Percentiles rank a stretch among this genome's conserved stretches.
Conservation (phyloP, 2,329 filamentous ascomycete genomes). For the Fonsecaea erecta region DNA sequence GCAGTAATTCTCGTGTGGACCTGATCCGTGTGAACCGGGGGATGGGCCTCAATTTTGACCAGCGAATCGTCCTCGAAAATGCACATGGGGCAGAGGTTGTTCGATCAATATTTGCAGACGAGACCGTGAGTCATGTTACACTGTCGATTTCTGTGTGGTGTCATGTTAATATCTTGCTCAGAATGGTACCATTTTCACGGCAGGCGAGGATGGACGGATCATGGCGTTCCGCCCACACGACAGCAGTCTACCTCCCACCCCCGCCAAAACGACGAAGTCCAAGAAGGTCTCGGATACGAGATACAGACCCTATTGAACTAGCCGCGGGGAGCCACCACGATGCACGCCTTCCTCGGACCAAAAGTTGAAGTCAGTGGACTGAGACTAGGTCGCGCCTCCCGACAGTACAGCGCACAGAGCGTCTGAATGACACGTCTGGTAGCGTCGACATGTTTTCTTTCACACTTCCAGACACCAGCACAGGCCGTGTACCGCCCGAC, state of each 20-base stretch:
- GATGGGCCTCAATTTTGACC: constrained; percentile 48
- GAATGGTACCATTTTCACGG: constrained; percentile 50
- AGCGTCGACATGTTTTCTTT: background rate
- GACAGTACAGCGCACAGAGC: background rate
- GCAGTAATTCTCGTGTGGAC: constrained; percentile 43
- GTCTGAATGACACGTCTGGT: background rate
- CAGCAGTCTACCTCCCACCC: background rate
- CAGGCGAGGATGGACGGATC: constrained; percentile 49
- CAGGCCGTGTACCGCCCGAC: background rate
- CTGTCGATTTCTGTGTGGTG: background rate
- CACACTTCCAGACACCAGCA: background rate
- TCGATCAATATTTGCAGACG: constrained; percentile 52
- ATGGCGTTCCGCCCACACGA: constrained; percentile 27
- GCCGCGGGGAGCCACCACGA: background rate
- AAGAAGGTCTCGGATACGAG: constrained; percentile 30
- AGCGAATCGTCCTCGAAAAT: constrained; percentile 48
- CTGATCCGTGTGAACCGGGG: constrained; percentile 42
- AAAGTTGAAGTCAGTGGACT: background rate
- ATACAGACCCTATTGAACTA: constrained; percentile 35
- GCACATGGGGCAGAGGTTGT: constrained; percentile 57
- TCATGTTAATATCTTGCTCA: constrained; percentile 30
- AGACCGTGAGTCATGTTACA: constrained; percentile 44
- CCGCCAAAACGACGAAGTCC: constrained; percentile 27
- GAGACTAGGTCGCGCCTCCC: background rate
- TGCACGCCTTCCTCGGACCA: background rate